Percentiles rank a stretch among this genome's conserved stretches.
Conservation (phyloP, 306 rosid genomes). For the Begonia peltatifolia region DNA sequence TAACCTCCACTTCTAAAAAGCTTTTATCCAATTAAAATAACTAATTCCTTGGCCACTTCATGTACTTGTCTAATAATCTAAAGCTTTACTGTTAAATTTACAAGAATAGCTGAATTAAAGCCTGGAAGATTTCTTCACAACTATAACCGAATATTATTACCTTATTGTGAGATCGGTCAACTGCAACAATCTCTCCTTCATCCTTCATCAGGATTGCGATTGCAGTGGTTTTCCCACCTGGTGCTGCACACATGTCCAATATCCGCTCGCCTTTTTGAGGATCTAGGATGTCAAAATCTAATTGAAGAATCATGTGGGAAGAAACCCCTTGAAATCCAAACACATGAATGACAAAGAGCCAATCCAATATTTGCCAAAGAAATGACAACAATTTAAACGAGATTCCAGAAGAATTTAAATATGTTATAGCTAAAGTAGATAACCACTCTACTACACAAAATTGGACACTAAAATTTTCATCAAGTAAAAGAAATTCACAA, state of each 20-base stretch:
- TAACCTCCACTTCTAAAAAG: no score
- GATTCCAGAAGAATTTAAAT: no score
- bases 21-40: no score
- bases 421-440: no score
- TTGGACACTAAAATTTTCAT: no score
- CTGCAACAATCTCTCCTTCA: constrained; percentile 82
- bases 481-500: no score
- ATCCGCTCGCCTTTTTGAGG: constrained; percentile 79
- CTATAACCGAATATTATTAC: constrained; percentile 23
- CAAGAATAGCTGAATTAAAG: not conserved
- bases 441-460: no score
- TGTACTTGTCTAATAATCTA: no score
- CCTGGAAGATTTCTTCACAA: constrained; percentile 6
- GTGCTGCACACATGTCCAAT: constrained; percentile 99
- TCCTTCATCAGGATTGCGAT: constrained; percentile 87
- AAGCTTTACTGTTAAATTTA: no score
- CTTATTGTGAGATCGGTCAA: constrained; percentile 95
- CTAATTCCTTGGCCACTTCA: no score
- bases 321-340: not conserved
- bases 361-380: not conserved
- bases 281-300: constrained; percentile 30
- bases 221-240: constrained; percentile 96
- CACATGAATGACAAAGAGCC: not conserved
- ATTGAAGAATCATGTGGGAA: not conserved
- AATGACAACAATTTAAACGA: no score